A percentile compares a stretch with the other conserved stretches of the same genome.
phyloP scores from a whole-genome alignment of 257 asterid species.

The Petunia axillaris region DNA sequence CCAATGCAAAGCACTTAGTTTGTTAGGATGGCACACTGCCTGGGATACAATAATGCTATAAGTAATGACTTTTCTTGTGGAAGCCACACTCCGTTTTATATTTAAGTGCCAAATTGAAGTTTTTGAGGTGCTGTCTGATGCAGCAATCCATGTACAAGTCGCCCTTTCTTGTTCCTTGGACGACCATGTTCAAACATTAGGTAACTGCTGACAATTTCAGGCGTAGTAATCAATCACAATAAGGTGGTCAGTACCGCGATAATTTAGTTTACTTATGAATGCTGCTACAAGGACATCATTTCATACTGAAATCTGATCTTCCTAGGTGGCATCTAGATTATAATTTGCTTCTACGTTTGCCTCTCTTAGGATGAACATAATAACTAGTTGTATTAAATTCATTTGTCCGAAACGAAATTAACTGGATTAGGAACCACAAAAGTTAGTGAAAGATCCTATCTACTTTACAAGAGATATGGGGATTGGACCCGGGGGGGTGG shows the following conservation, averaged over 20 bases:
- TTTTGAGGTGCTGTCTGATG: not conserved
- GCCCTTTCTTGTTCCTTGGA: not conserved
- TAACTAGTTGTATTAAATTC: too few relatives aligned
- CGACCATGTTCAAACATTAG: too few relatives aligned
- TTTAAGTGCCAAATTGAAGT: not conserved
- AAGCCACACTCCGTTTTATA: not conserved
- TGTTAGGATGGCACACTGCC: not conserved
- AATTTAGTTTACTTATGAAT: too few relatives aligned
- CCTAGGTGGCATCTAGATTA: not conserved
- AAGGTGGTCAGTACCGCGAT: too few relatives aligned
- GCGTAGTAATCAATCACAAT: too few relatives aligned
- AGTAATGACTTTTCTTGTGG: not conserved
- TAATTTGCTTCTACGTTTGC: not conserved
- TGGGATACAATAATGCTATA: not conserved
- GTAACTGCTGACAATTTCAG: not conserved
- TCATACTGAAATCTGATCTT: not conserved
- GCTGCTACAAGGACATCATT: too few relatives aligned
- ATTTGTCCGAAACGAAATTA: too few relatives aligned
- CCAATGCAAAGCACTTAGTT: not conserved
- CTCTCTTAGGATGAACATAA: too few relatives aligned
- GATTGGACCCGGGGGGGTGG: too few relatives aligned
- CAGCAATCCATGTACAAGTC: not conserved
- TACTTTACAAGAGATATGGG: too few relatives aligned
- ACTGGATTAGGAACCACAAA: too few relatives aligned
- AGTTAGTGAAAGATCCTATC: too few relatives aligned